phyloP scores from a whole-genome alignment of 192 early-diverging fungal species.

The Backusella psychrophila region DNA sequence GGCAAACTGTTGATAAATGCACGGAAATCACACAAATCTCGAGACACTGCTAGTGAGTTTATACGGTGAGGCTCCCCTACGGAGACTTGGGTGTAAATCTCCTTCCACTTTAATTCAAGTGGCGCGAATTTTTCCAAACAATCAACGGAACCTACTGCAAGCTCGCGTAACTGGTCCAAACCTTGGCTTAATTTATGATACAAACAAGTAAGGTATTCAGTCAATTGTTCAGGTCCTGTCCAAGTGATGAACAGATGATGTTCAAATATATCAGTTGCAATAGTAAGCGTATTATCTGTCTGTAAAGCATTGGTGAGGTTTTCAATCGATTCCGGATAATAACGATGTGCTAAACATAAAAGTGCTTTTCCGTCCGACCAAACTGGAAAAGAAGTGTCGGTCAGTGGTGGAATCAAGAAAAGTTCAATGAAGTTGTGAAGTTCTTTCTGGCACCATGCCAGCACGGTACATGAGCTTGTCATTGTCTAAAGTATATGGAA shows the following conservation, averaged over 20 bases:
- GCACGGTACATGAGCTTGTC: constrained; percentile 11
- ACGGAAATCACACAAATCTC: constrained; percentile 7
- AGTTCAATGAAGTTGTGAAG: constrained; percentile 14
- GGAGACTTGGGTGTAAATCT: background rate
- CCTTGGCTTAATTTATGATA: background rate
- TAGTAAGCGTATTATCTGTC: background rate
- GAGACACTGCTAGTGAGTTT: constrained; percentile 3
- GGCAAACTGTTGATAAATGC: background rate
- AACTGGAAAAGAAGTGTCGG: constrained; percentile 4
- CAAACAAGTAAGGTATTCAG: background rate
- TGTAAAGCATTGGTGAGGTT: background rate
- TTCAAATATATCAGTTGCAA: constrained; percentile 5
- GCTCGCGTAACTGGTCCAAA: constrained; percentile 2
- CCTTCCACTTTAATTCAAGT: constrained; percentile 6
- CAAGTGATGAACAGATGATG: background rate
- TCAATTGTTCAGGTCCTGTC: constrained; percentile 1
- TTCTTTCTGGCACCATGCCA: constrained; percentile 17
- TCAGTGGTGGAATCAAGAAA: constrained; percentile 3
- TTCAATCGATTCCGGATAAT: constrained; percentile 9
- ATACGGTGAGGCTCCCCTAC: background rate
- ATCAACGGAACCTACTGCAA: constrained; percentile 5
- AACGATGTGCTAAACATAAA: constrained; percentile 11
- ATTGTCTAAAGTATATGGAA: background rate
- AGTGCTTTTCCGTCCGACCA: constrained; percentile 11
- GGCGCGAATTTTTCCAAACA: constrained; percentile 1